Conservation (phyloP, 2,329 filamentous ascomycete genomes). For the Cordyceps tenuipes region DNA sequence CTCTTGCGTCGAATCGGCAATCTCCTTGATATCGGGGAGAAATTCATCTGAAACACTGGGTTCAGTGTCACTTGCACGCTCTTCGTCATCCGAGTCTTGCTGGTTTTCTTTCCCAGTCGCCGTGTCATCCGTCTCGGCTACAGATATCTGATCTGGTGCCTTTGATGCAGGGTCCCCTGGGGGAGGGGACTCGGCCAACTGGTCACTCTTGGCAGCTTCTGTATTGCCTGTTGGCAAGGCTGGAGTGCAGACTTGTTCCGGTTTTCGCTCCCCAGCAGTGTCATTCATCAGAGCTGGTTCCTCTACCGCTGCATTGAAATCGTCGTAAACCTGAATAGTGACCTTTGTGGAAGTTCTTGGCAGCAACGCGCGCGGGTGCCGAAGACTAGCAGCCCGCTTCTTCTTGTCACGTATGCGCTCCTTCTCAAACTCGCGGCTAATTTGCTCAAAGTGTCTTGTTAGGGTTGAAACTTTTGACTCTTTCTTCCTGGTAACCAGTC, state of each 20-base stretch:
- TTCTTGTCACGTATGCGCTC: constrained; percentile 81
- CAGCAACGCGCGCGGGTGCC: constrained; percentile 65
- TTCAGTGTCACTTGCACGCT: constrained; percentile 62
- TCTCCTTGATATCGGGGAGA: constrained; percentile 52
- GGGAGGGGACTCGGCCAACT: constrained; percentile 16
- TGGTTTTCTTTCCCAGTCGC: constrained; percentile 30
- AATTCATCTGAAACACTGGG: constrained; percentile 61
- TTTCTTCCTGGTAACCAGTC: constrained; percentile 70
- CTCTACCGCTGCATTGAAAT: constrained; percentile 86
- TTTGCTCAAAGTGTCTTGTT: constrained; percentile 90
- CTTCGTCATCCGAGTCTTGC: constrained; percentile 62
- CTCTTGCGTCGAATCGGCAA: constrained; percentile 53
- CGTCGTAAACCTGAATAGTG: constrained; percentile 90
- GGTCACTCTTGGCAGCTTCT: constrained; percentile 10
- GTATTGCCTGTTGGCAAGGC: neutral
- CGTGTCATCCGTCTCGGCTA: constrained; percentile 22
- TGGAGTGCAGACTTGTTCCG: constrained; percentile 15
- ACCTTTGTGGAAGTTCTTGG: constrained; percentile 90
- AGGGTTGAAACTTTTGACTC: constrained; percentile 81
- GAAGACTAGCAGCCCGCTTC: constrained; percentile 68
- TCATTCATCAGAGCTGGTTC: constrained; percentile 64
- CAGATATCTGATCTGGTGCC: constrained; percentile 18
- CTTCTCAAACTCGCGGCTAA: constrained; percentile 93
- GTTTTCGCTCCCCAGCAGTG: constrained; percentile 26
- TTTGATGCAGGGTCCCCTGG: constrained; percentile 18